Evolutionary conservation across 495 filamentous ascomycete genomes (phyloP).

Genomic region (Xylaria telfairii): DNA sequence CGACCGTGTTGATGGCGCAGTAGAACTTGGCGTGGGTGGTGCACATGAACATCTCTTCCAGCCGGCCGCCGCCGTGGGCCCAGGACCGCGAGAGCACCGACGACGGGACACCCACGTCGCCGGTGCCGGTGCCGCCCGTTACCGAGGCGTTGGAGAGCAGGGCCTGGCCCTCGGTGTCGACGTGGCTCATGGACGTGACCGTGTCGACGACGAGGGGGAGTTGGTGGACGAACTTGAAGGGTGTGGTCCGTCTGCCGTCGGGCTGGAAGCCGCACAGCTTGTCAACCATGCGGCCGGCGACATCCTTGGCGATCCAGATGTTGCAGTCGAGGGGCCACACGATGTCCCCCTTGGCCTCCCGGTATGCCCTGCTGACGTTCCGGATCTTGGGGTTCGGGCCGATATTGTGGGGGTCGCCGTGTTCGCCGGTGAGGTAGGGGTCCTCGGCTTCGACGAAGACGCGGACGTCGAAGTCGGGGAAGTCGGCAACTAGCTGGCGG

Average conservation of each 20-base stretch:
- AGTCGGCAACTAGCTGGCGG: constrained; percentile 70
- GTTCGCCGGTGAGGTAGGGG: constrained; percentile 65
- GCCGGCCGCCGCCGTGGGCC: constrained; percentile 70
- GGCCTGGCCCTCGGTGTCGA: constrained; percentile 49
- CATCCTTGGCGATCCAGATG: constrained; percentile 84
- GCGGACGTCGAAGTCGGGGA: constrained; percentile 73
- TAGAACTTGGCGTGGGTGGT: constrained; percentile 98
- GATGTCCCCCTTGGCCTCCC: constrained; percentile 91
- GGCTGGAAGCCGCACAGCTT: constrained; percentile 72
- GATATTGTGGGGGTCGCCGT: constrained; percentile 62
- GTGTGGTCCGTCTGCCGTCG: constrained; percentile 49
- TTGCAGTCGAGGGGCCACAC: constrained; percentile 98
- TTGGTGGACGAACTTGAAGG: constrained; percentile 96
- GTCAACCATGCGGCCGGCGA: constrained; percentile 85
- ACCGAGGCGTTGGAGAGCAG: constrained; percentile 45
- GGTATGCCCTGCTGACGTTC: constrained; percentile 92
- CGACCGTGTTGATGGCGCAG: constrained; percentile 92
- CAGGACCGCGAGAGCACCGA: constrained; percentile 40
- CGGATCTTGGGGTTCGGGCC: constrained; percentile 98
- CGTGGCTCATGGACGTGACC: constrained; percentile 44
- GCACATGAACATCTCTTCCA: constrained; percentile 94
- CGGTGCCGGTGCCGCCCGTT: constrained; percentile 33
- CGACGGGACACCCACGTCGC: constrained; percentile 31
- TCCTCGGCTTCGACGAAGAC: constrained; percentile 91
- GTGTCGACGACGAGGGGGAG: constrained; percentile 85